Evolutionary conservation across 768 basidiomycete genomes (phyloP), one percentile per base, ranked within the genome.

Genomic region (Cubamyces lactineus): DNA sequence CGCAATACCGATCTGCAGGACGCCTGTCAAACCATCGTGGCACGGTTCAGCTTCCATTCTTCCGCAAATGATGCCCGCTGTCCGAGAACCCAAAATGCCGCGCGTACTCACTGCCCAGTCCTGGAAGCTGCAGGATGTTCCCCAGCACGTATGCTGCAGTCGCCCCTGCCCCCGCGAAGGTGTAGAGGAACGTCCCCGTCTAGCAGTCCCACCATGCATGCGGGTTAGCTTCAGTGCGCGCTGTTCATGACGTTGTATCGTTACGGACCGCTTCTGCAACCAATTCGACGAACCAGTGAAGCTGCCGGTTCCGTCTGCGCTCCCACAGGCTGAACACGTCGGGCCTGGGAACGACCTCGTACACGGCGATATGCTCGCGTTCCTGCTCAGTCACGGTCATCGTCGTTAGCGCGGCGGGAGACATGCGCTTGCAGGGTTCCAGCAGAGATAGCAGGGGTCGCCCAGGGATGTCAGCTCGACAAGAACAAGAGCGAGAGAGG

Each of bases 1-100:
- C 19, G 72, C 72, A 6, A 77, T 34, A 8, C 75, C 79, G 45
- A 79, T 63, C 24, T 71, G 74, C 40, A 77, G 53, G 1, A 79
- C 40, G 8, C 70, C 76, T 77, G 39, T 19, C 26, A 40, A 3
- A 23, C 40, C 28, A 28, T 28, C 28, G 28, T 12, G 21, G n/a
- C 24, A n/a, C 17, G 43, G 17, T 43, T 62, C 13, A 55, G 55
- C 34, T 24, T 13, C n/a, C 38, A 30, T 42, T 7, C 34, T 19
- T 3, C 15, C 45, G 16, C 13, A 38, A 21, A 24, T 11, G 9
- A 9, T 28, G 28, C 7, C 7, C 34, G 24, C 13, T 17, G 0
- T 21, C 38, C 40, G 23, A 30, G 6, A 8, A 13, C 5, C 9
- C 47, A 17, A 11, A 5, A 47, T 3, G 51, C 19, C 21, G 47